These are phyloP conservation scores for Arctium minus DNA, from an alignment of 129 eudicot species.

Conservation along the genomic window DNA sequence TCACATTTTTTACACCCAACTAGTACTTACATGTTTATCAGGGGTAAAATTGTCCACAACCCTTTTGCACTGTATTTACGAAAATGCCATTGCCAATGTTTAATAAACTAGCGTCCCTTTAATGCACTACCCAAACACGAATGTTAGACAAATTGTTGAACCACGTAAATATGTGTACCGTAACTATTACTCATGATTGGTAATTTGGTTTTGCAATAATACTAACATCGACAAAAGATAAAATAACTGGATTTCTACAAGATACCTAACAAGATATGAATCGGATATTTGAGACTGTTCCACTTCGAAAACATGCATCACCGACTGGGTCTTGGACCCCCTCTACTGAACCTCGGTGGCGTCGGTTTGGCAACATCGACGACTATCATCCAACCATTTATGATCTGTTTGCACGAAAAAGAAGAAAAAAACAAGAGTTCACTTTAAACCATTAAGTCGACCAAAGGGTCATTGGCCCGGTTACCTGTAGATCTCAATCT, in stretches of 20 bases:
- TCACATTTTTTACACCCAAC: background rate
- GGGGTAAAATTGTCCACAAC: background rate
- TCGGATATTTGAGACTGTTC: background rate
- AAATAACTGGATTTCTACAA: background rate
- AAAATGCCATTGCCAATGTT: background rate
- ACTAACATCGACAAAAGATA: background rate
- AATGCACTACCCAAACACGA: background rate
- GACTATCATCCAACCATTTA: conserved; percentile 97
- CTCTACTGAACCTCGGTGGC: conserved; percentile 64
- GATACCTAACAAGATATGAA: background rate
- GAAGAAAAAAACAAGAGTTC: background rate
- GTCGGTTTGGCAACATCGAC: conserved; percentile 87
- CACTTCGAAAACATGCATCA: background rate
- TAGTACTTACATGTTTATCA: background rate
- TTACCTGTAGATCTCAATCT: background rate
- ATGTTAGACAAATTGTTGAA: background rate
- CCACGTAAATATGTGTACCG: background rate
- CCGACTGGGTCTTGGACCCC: conserved; percentile 40
- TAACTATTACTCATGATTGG: background rate
- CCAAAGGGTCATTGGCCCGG: background rate
- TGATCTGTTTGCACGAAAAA: conserved; percentile 50
- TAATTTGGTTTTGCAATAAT: background rate
- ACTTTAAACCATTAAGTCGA: too few species aligned
- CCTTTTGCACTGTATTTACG: background rate
- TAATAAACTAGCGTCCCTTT: too few species aligned